These are phyloP conservation scores for Calendula officinalis DNA, from an alignment of 129 eudicot genomes.

Conservation along the genomic window DNA sequence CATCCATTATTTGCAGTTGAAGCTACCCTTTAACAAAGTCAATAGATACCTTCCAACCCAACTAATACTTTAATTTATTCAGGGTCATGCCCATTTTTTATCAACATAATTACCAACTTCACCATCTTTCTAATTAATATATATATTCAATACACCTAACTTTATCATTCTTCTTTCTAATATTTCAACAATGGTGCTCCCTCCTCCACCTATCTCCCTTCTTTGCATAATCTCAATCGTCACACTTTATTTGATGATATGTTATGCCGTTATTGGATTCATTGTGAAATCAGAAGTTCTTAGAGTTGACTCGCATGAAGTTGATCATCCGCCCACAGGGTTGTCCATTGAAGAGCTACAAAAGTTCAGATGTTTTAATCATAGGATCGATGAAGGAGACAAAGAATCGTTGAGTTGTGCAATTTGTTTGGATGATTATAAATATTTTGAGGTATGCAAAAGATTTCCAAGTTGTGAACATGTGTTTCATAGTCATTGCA, in stretches of 20 bases:
- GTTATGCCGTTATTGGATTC: slow-evolving; percentile 56
- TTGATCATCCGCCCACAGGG: slow-evolving; percentile 23
- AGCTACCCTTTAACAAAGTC: slow-evolving; percentile 30
- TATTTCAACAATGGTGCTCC: slow-evolving; percentile 29
- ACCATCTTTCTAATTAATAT: slow-evolving; percentile 15
- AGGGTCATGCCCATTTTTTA: slow-evolving; percentile 9
- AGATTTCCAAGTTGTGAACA: slow-evolving; percentile 60
- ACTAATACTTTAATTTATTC: background rate
- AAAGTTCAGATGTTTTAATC: slow-evolving; percentile 39
- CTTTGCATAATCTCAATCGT: slow-evolving; percentile 46
- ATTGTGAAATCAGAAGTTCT: slow-evolving; percentile 35
- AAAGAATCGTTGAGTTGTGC: slow-evolving; percentile 37
- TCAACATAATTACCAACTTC: slow-evolving; percentile 13
- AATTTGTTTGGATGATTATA: slow-evolving; percentile 62
- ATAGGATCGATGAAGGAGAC: slow-evolving; percentile 3
- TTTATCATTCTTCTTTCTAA: slow-evolving; percentile 21
- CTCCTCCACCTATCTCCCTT: slow-evolving; percentile 65
- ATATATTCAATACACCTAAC: slow-evolving; percentile 2
- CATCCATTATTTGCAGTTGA: slow-evolving; percentile 36
- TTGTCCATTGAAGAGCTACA: slow-evolving; percentile 55
- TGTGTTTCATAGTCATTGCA: slow-evolving; percentile 59
- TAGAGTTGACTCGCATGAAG: slow-evolving; percentile 18
- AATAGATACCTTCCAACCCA: slow-evolving; percentile 36
- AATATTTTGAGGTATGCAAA: slow-evolving; percentile 51
- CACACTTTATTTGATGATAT: slow-evolving; percentile 48